Conservation (phyloP, 202 grass and related monocot species). For the Musa balbisiana region DNA sequence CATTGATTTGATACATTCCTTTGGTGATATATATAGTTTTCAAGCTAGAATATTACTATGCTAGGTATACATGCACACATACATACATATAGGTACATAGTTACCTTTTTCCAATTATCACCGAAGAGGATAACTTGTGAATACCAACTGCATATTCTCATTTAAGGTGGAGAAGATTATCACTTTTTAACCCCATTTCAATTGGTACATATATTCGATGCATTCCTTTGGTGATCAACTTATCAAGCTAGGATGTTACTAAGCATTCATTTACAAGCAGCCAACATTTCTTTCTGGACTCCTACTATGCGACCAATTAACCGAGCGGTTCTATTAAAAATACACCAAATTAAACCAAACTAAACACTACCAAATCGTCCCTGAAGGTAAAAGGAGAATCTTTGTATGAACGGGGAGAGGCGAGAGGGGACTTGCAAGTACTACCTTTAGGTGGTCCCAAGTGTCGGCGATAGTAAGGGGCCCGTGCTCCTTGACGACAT, state of each 20-base stretch:
- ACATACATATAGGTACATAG: too few species aligned
- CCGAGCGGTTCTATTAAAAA: background rate
- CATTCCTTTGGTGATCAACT: too few species aligned
- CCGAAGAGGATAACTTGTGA: too few species aligned
- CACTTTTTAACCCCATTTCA: background rate
- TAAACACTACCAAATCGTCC: background rate
- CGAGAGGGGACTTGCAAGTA: background rate
- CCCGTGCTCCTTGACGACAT: slow-evolving; percentile 71
- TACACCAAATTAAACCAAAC: background rate
- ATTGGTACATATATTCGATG: too few species aligned
- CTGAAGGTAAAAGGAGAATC: background rate
- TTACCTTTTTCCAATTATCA: too few species aligned
- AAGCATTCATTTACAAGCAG: too few species aligned
- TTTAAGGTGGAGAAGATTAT: background rate
- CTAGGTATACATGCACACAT: too few species aligned
- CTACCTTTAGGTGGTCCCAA: slow-evolving; percentile 76
- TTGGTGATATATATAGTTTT: too few species aligned
- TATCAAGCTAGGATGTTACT: too few species aligned
- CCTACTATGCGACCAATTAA: background rate
- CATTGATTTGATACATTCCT: too few species aligned
- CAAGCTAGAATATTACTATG: too few species aligned
- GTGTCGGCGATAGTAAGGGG: slow-evolving; percentile 79
- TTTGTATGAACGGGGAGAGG: background rate
- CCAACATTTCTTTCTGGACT: too few species aligned
- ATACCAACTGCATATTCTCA: background rate